phyloP scores from a whole-genome alignment of 2,329 filamentous ascomycete genomes.

The Chrysoporthe deuterocubensis region DNA sequence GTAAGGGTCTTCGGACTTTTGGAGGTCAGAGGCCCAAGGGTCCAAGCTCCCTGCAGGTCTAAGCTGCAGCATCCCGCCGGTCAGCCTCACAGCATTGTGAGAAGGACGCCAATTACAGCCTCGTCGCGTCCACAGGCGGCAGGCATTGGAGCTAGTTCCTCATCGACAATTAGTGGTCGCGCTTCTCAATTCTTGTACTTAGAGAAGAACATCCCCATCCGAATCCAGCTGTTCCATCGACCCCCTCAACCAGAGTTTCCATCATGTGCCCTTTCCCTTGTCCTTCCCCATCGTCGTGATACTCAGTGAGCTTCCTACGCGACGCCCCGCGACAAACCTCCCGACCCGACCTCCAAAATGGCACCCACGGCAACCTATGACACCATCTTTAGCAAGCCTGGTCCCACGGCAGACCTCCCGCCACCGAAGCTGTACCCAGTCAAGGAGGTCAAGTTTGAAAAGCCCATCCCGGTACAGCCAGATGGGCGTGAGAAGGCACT shows the following conservation, averaged over 20 bases:
- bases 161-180: background rate
- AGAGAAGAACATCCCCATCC: background rate
- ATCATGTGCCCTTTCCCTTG: constrained; percentile 18
- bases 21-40: background rate
- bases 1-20: background rate
- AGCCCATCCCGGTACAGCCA: constrained; percentile 54
- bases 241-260: background rate
- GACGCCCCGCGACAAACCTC: constrained; percentile 1
- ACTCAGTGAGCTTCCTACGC: constrained; percentile 18
- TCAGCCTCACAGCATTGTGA: constrained; percentile 16
- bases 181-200: background rate
- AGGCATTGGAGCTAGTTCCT: constrained; percentile 20
- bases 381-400: constrained; percentile 41
- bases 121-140: constrained; percentile 16
- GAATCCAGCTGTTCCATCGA: background rate
- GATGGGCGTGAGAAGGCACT: constrained; percentile 75
- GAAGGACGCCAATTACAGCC: constrained; percentile 14
- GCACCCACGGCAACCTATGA: constrained; percentile 51
- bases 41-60: constrained; percentile 7
- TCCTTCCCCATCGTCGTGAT: constrained; percentile 13
- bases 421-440: constrained; percentile 63
- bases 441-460: constrained; percentile 65
- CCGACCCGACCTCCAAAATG: constrained; percentile 28
- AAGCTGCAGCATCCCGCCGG: constrained; percentile 18
- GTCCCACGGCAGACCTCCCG: constrained; percentile 51